Percentiles rank a stretch among this genome's conserved stretches.
Evolutionary conservation across 2,329 filamentous ascomycete genomes (phyloP).

Genomic region (Chrysosporium queenslandicum): DNA sequence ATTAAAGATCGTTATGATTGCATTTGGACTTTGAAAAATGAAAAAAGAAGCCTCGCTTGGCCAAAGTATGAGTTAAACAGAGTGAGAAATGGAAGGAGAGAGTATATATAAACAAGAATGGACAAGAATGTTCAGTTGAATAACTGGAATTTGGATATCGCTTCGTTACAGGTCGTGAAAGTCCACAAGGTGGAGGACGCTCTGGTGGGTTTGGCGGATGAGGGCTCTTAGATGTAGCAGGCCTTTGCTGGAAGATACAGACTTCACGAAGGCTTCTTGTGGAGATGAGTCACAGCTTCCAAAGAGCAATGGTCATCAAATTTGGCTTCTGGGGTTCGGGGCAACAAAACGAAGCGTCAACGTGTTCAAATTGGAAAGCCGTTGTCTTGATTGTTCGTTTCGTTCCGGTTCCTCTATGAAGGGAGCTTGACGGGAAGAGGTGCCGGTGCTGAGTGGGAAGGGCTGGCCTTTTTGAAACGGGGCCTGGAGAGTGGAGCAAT

Average conservation of each 20-base stretch:
- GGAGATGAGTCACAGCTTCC: slow-evolving; percentile 11
- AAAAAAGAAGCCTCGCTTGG: slow-evolving; percentile 11
- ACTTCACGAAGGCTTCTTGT: not conserved
- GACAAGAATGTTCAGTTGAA: not conserved
- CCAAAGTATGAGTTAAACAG: slow-evolving; percentile 8
- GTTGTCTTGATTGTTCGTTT: not conserved
- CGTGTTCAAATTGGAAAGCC: slow-evolving; percentile 3
- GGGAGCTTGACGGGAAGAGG: not conserved
- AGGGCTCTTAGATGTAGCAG: slow-evolving; percentile 1
- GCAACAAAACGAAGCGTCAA: slow-evolving; percentile 9
- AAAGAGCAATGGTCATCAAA: not conserved
- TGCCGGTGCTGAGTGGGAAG: not conserved
- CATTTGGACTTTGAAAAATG: slow-evolving; percentile 16
- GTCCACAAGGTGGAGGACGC: slow-evolving; percentile 4
- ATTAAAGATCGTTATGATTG: slow-evolving; percentile 19
- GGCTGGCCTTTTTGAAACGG: slow-evolving; percentile 2
- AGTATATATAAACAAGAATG: slow-evolving; percentile 12
- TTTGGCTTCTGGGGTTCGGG: not conserved
- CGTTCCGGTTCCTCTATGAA: not conserved
- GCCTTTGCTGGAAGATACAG: no score
- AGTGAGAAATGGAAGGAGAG: not conserved
- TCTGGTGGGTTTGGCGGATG: not conserved
- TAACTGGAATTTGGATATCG: slow-evolving; percentile 14
- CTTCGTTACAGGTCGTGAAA: slow-evolving; percentile 19
- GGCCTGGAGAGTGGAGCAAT: slow-evolving; percentile 3